Evolutionary conservation across 148 eudicot species (phyloP).

Genomic region (Suaeda aralocaspica): DNA sequence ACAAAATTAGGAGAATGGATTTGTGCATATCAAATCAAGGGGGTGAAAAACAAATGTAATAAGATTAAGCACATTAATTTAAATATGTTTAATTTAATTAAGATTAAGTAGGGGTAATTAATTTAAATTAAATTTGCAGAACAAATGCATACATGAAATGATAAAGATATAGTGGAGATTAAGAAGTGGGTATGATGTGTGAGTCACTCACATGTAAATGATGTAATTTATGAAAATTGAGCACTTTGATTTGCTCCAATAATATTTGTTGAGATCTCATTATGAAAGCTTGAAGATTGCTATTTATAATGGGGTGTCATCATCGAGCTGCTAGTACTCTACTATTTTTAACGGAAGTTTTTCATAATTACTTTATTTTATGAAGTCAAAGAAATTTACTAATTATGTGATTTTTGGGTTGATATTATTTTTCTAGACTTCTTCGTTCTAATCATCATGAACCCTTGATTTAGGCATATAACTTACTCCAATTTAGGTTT

Average conservation of each 20-base stretch:
- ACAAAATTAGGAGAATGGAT: constrained; percentile 8
- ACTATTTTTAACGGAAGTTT: no score
- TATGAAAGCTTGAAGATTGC: constrained; percentile 6
- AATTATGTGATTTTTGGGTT: no score
- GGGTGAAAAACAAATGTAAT: background rate
- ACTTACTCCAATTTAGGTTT: no score
- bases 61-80: no score
- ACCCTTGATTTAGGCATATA: no score
- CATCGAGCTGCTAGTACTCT: background rate
- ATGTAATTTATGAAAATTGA: background rate
- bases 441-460: no score
- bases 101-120: no score
- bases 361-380: no score
- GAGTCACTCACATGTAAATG: constrained; percentile 23
- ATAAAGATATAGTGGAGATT: constrained; percentile 13
- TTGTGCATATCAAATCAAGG: constrained; percentile 3
- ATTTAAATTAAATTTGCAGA: background rate
- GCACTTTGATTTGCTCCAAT: constrained; percentile 3
- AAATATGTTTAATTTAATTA: no score
- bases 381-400: no score
- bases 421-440: no score
- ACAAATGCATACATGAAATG: background rate
- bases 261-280: constrained; percentile 6
- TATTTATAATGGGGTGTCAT: constrained; percentile 7
- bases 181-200: constrained; percentile 31